Percentiles rank a stretch among this genome's conserved stretches.
Conservation (phyloP, 331 rosid species). For the Cucumis variabilis region DNA sequence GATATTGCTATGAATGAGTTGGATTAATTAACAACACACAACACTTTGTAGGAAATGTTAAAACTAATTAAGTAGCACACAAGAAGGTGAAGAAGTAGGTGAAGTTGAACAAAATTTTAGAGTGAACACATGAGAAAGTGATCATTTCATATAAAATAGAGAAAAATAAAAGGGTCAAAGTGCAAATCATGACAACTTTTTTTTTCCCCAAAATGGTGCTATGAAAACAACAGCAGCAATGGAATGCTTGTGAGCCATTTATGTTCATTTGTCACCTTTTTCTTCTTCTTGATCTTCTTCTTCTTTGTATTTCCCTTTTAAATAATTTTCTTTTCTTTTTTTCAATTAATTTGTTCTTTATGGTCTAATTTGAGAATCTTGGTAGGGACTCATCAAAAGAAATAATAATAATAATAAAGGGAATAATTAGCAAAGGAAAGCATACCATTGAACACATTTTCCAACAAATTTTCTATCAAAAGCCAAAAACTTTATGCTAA, state of each 20-base stretch:
- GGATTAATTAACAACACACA: too few relatives aligned
- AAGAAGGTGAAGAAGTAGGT: too few relatives aligned
- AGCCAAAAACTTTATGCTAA: constrained; percentile 26
- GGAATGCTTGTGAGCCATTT: not conserved
- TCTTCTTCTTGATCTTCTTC: not conserved
- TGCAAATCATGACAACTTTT: not conserved
- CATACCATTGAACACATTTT: constrained; percentile 11
- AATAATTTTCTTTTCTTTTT: not conserved
- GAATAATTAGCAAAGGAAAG: constrained; percentile 14
- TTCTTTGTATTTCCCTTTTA: not conserved
- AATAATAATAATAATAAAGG: too few relatives aligned
- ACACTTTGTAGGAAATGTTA: too few relatives aligned
- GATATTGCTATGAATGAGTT: too few relatives aligned
- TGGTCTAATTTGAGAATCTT: constrained; percentile 12
- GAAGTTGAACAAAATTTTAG: not conserved
- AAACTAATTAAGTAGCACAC: too few relatives aligned
- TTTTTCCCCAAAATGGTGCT: not conserved
- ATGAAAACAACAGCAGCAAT: not conserved
- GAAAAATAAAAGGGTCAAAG: not conserved
- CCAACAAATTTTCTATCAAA: constrained; percentile 20
- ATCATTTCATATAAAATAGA: not conserved
- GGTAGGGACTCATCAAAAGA: constrained; percentile 29
- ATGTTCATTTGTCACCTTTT: not conserved
- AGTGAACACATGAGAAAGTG: not conserved
- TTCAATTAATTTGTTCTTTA: not conserved